phyloP scores from a whole-genome alignment of 257 asterid species.

The Plantago ovata region DNA sequence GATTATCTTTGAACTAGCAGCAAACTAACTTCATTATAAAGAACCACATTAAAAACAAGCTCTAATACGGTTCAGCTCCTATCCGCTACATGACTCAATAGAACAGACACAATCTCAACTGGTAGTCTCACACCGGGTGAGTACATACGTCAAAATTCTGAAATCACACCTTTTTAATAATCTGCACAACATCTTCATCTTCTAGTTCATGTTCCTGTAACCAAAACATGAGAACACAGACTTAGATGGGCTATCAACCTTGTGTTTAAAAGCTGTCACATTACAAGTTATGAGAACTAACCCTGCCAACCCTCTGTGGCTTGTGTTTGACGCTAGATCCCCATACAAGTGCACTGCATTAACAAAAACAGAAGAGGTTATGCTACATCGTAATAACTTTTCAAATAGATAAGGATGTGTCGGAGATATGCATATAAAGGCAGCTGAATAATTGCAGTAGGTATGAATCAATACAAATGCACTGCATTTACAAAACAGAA shows the following conservation, averaged over 20 bases:
- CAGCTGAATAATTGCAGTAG: background rate
- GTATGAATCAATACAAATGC: slow-evolving; percentile 26
- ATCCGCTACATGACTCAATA: slow-evolving; percentile 8
- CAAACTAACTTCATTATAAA: slow-evolving; percentile 6
- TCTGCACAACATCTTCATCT: slow-evolving; percentile 97
- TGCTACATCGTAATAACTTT: slow-evolving; percentile 1
- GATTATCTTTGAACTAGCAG: slow-evolving; percentile 9
- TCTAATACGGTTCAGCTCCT: slow-evolving; percentile 10
- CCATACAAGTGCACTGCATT: slow-evolving; percentile 89
- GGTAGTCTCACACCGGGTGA: background rate
- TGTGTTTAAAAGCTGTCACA: background rate
- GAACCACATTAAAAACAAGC: slow-evolving; percentile 21
- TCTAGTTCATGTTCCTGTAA: slow-evolving; percentile 95
- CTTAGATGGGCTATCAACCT: background rate
- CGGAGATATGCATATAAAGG: background rate
- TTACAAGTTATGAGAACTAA: slow-evolving; percentile 21
- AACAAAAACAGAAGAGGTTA: slow-evolving; percentile 25
- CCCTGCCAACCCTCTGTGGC: slow-evolving; percentile 99
- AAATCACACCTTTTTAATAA: slow-evolving; percentile 75
- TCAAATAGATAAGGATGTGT: background rate
- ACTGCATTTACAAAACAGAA: slow-evolving; percentile 38
- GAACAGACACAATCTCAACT: slow-evolving; percentile 7
- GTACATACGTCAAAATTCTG: background rate
- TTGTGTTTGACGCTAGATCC: slow-evolving; percentile 98
- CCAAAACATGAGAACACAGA: slow-evolving; percentile 4